Evolutionary conservation across 306 rosid genomes (phyloP), one percentile per base, ranked within the genome.

Genomic region (Rosa persica): DNA sequence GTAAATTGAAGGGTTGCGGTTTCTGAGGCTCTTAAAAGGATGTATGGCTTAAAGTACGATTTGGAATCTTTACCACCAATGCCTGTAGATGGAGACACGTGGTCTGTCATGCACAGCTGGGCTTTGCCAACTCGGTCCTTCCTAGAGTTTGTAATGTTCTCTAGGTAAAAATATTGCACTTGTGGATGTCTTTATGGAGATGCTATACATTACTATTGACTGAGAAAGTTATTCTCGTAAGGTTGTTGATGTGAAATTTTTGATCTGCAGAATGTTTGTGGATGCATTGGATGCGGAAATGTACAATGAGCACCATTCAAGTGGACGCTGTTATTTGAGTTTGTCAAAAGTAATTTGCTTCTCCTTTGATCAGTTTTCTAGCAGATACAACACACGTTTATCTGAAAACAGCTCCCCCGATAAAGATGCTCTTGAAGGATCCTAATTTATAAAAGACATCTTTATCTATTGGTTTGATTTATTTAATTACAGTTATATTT

Each of bases 81-180:
- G 98, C 96, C 99, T 4, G 77, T 72, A 9, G 97, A 88, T 66
- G 94, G 97, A 1, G 92, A 81, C 84, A 88, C 96, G 0, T 96
- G 99, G 99, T 91, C 99, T 42, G 97, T 86, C 77, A 88, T 84
- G 97, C 89, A 87, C 46, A 86, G 93, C 86, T 96, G 99, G 99
- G 94, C 88, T 76, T 77, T 96, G 83, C 98, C 99, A 54, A 91
- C 99, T 2, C 83, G 87, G 81, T 93, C 99, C 46, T 96, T 96
- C 84, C 83, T 93, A 44, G 99, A 96, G 88, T 93, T 90, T 83
- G 93, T 89, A 43, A 96, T 96, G 99, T 96, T 96, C 86, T 96
- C 98, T 55, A 96, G 99, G 99, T 96, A 77, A 38, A 43, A 5
- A 42, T 47, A 43, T 70, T 85, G 67, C 67, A 42, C 38, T 51